Evolutionary conservation across 306 rosid species (phyloP), one percentile per base, ranked within the genome.

Genomic region (Medicago arabica): DNA sequence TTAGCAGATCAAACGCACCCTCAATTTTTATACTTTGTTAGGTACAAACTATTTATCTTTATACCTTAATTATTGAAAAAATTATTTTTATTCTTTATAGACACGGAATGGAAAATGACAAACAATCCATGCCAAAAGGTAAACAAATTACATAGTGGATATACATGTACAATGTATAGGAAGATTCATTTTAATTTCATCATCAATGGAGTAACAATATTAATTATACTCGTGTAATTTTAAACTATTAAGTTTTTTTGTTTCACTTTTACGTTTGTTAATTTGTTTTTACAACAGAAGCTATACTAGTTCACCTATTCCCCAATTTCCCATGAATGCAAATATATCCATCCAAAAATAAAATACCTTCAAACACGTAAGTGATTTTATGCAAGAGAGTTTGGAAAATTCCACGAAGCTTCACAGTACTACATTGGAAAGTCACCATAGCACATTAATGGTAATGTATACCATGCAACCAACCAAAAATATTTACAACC

Each of bases 331-430:
- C 63, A 60, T 25, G 67, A 43, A 7, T 6, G 38, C 11, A 43
- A 51, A 39, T 53, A 78, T 59, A 21, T 39, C 70, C n/a, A 60
- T 67, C 62, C 28, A 74, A 8, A 17, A 23, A 74, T 3, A 40
- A 47, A 38, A 39, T 28, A 28, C 31, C 4, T 28, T 28, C 31
- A 39, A 57, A 23, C n/a, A 15, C 17, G 43, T 41, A 75, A 81
- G 79, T 71, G 84, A 57, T 75, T 83, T 79, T 76, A 75, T 28
- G 39, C 67, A 70, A 46, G 44, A 63, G 14, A 1, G 39, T 39
- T 11, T 10, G n/a, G 87, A 84, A 84, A 67, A 10, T 80, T 80
- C 87, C 46, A 0, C 55, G 87, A 84, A 84, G 80, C 67, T 84
- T 80, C 84, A 83, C 4, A 16, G 39, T 64, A 39, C 36, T 46